Evolutionary conservation across 805 yeast species (phyloP).

Genomic region (Blastobotrys mokoenaii): DNA sequence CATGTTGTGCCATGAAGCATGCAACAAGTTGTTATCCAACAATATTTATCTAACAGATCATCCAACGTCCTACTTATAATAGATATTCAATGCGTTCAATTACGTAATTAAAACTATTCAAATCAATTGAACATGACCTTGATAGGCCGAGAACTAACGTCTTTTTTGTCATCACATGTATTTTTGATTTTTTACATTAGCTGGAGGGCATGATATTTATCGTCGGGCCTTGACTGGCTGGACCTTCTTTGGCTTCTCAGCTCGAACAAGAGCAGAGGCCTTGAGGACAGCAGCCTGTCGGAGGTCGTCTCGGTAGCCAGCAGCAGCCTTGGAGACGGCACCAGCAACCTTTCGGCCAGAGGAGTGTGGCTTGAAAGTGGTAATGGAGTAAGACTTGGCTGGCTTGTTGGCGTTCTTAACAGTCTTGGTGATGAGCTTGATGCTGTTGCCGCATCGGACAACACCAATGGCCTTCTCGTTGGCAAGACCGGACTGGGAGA

Average conservation of each 20-base stretch:
- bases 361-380: conserved; percentile 36
- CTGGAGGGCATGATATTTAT: neutral
- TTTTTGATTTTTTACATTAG: too few relatives aligned
- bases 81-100: too few relatives aligned
- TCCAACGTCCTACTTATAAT: too few relatives aligned
- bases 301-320: conserved; percentile 43
- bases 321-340: conserved; percentile 38
- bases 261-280: conserved; percentile 37
- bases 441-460: conserved; percentile 26
- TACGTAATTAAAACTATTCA: too few relatives aligned
- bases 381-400: conserved; percentile 31
- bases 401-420: conserved; percentile 42
- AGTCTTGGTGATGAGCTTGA: conserved; percentile 36
- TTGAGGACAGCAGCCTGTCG: conserved; percentile 41
- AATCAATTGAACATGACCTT: too few relatives aligned
- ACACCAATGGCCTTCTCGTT: conserved; percentile 44
- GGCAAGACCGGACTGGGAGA: conserved; percentile 40
- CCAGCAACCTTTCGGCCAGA: conserved; percentile 36
- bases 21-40: too few relatives aligned
- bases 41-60: too few relatives aligned
- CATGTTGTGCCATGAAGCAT: too few relatives aligned
- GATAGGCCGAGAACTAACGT: too few relatives aligned
- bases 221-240: conserved; percentile 21
- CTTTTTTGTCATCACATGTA: too few relatives aligned
- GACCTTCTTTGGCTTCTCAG: conserved; percentile 32